Evolutionary conservation across 306 rosid genomes (phyloP).

Genomic region (Coriaria nepalensis): DNA sequence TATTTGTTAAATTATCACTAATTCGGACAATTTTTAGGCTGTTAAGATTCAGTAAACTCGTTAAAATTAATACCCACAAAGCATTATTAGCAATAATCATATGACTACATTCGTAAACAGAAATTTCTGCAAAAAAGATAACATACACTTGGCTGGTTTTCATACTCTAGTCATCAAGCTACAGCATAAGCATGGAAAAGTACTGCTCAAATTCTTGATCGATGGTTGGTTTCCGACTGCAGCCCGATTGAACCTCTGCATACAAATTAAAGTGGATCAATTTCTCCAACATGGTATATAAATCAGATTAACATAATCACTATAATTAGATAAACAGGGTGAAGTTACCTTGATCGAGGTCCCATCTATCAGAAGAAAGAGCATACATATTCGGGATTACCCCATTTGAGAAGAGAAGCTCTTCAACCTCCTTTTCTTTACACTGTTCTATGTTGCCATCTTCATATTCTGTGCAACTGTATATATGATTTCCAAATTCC

Average conservation of each 20-base stretch:
- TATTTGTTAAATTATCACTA: too few relatives aligned
- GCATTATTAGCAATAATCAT: too few relatives aligned
- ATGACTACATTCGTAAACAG: too few relatives aligned
- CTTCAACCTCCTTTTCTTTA: conserved; percentile 44
- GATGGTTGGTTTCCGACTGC: conserved; percentile 55
- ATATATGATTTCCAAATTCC: conserved; percentile 20
- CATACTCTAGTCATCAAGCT: conserved; percentile 15
- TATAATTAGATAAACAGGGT: not conserved
- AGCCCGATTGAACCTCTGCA: conserved; percentile 55
- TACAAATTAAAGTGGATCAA: conserved; percentile 11
- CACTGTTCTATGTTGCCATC: conserved; percentile 22
- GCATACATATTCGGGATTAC: conserved; percentile 29
- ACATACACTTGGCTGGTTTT: conserved; percentile 10
- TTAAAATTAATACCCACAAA: too few relatives aligned
- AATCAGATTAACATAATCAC: not conserved
- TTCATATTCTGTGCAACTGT: conserved; percentile 20
- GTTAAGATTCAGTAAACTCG: too few relatives aligned
- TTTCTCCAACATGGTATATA: not conserved
- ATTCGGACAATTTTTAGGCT: too few relatives aligned
- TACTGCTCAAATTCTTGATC: conserved; percentile 90
- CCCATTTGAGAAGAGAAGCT: conserved; percentile 25
- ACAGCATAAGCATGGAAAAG: conserved; percentile 77
- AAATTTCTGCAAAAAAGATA: too few relatives aligned
- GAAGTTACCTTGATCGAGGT: conserved; percentile 41
- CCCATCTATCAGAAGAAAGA: conserved; percentile 66